These are phyloP conservation scores for Alopecurus myosuroides DNA, from an alignment of 176 grass and related monocot species.

Conservation along the genomic window DNA sequence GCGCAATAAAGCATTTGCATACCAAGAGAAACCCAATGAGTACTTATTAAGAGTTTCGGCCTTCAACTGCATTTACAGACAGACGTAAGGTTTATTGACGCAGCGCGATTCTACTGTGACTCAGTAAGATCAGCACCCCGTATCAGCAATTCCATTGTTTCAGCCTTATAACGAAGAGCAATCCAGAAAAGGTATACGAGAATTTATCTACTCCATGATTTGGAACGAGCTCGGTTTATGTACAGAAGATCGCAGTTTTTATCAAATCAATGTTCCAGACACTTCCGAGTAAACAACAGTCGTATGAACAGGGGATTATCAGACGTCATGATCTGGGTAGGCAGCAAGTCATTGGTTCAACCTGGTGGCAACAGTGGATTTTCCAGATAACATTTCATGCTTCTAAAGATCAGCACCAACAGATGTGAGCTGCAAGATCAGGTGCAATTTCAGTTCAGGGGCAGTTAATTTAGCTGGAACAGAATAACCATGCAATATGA, in stretches of 20 bases:
- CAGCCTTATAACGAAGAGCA: not conserved
- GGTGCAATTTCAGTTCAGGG: conserved; percentile 9
- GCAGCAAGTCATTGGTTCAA: conserved; percentile 2
- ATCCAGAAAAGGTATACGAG: not conserved
- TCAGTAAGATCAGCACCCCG: not conserved
- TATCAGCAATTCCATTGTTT: not conserved
- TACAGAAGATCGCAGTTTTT: not conserved
- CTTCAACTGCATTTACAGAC: not conserved
- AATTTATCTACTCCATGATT: not conserved
- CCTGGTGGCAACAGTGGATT: not conserved
- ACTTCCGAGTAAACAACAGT: not conserved
- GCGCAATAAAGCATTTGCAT: not conserved
- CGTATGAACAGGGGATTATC: conserved; percentile 6
- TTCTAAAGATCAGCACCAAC: conserved; percentile 18
- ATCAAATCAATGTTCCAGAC: not conserved
- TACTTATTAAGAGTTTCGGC: not conserved
- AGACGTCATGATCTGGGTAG: not conserved
- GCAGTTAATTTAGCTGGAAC: not conserved
- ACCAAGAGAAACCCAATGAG: not conserved
- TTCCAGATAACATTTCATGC: not conserved
- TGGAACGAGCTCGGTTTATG: not conserved
- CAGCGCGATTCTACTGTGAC: not conserved
- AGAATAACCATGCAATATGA: not conserved
- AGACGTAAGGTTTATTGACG: not conserved
- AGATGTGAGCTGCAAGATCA: conserved; percentile 38